Evolutionary conservation across 2,329 filamentous ascomycete species (phyloP).

Genomic region (Xylaria digitata): DNA sequence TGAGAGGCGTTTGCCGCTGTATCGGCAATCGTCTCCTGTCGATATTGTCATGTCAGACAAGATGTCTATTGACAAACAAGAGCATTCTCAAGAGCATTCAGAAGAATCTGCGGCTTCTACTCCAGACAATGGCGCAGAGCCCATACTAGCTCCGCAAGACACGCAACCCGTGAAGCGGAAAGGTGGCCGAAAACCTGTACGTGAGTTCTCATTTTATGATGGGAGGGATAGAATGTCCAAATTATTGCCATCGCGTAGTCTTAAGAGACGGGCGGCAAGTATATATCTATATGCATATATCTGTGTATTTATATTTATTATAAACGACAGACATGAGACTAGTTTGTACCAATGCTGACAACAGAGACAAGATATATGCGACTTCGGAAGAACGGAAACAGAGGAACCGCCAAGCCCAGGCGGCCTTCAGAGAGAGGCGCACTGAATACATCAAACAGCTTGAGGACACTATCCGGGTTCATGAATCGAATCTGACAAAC

Average conservation of each 20-base stretch:
- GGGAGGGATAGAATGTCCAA: background rate
- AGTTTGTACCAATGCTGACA: conserved; percentile 35
- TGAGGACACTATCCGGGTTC: conserved; percentile 95
- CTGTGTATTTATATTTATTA: no score
- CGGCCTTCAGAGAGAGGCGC: conserved; percentile 93
- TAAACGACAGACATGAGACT: background rate
- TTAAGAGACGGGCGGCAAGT: background rate
- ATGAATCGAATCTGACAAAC: conserved; percentile 92
- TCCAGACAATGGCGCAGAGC: conserved; percentile 65
- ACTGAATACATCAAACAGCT: conserved; percentile 99
- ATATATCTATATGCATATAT: conserved; percentile 4
- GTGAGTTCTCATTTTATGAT: conserved; percentile 46
- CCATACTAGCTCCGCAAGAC: conserved; percentile 58
- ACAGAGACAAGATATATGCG: conserved; percentile 82
- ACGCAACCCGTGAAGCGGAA: conserved; percentile 87
- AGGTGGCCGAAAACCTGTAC: conserved; percentile 95
- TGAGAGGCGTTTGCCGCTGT: conserved; percentile 56
- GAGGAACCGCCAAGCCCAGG: conserved; percentile 95
- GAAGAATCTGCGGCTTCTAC: conserved; percentile 72
- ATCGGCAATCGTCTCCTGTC: conserved; percentile 55
- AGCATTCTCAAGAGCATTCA: conserved; percentile 66
- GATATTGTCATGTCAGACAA: conserved; percentile 70
- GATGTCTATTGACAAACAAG: conserved; percentile 74
- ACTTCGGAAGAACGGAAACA: conserved; percentile 99
- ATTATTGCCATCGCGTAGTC: background rate